phyloP scores from a whole-genome alignment of 1,139 yeast genomes.

The Kazachstania sp. region DNA sequence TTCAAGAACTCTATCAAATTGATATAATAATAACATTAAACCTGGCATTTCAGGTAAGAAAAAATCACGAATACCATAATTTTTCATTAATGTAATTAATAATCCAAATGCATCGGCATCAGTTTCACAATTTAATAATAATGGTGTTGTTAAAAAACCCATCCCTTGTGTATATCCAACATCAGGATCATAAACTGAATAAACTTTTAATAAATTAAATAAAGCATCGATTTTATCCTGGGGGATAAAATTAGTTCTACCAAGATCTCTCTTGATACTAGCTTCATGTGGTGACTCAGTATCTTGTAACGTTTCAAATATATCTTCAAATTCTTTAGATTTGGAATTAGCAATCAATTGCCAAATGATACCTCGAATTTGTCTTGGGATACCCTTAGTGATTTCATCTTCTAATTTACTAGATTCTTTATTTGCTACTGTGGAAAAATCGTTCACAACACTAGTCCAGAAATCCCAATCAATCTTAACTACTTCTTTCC shows the following conservation, averaged over 20 bases:
- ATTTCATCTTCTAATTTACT: constrained; percentile 54
- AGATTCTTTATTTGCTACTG: constrained; percentile 54
- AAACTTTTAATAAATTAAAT: constrained; percentile 70
- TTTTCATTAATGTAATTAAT: constrained; percentile 75
- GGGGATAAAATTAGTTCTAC: constrained; percentile 75
- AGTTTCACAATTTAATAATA: constrained; percentile 60
- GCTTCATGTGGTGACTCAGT: constrained; percentile 61
- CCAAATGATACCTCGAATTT: constrained; percentile 86
- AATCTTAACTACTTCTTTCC: constrained; percentile 25
- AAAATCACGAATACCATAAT: constrained; percentile 65
- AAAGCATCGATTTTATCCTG: constrained; percentile 51
- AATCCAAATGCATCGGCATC: constrained; percentile 83
- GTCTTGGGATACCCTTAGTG: constrained; percentile 72
- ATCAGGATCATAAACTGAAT: constrained; percentile 78
- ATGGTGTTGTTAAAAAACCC: constrained; percentile 85
- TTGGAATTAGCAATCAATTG: constrained; percentile 81
- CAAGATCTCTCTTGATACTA: constrained; percentile 70
- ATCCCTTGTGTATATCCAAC: constrained; percentile 98
- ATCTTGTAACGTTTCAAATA: constrained; percentile 44
- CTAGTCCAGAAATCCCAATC: constrained; percentile 90
- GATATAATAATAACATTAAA: constrained; percentile 71
- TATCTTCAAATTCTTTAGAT: constrained; percentile 62
- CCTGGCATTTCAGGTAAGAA: constrained; percentile 93
- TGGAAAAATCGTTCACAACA: constrained; percentile 64
- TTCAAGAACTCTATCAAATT: constrained; percentile 79